Conservation (phyloP, 768 basidiomycete species). For the Pholiota molesta region DNA sequence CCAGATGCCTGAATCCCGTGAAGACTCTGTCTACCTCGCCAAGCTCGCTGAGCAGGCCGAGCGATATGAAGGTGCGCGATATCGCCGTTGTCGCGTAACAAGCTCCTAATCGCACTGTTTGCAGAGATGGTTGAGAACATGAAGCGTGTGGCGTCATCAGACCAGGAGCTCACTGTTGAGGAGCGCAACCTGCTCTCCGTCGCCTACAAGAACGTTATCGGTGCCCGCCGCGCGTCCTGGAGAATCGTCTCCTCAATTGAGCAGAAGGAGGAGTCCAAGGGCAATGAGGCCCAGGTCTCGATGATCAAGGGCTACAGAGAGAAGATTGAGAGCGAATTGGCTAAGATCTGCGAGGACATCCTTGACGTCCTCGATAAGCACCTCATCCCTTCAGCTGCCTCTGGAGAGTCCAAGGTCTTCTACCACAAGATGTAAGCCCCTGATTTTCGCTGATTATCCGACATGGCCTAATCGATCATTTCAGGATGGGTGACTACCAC, state of each 20-base stretch:
- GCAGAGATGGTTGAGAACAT: constrained; percentile 99
- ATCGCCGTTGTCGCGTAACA: constrained; percentile 12
- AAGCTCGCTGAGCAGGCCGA: constrained; percentile 99
- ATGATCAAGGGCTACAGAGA: constrained; percentile 99
- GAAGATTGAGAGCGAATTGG: constrained; percentile 96
- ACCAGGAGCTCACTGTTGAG: constrained; percentile 98
- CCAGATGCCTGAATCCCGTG: constrained; percentile 85
- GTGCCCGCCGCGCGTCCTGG: constrained; percentile 97
- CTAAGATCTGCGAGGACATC: constrained; percentile 98
- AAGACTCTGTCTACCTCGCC: constrained; percentile 99
- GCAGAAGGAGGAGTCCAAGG: constrained; percentile 99
- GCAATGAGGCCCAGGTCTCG: constrained; percentile 91
- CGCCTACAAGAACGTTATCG: constrained; percentile 99
- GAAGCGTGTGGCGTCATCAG: constrained; percentile 97
- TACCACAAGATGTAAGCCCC: constrained; percentile 95
- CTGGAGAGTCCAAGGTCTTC: constrained; percentile 98
- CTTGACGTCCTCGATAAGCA: constrained; percentile 97
- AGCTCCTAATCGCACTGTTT: constrained; percentile 14
- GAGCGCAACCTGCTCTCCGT: constrained; percentile 98
- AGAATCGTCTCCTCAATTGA: constrained; percentile 98
- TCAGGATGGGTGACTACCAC: constrained; percentile 99
- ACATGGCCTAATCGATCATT: constrained; percentile 20
- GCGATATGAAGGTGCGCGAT: constrained; percentile 87
- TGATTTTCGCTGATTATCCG: background rate
- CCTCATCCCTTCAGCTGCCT: constrained; percentile 94